Base-by-base conservation (phyloP, 306 rosid genomes). In the Echinosophora koreensis region DNA sequence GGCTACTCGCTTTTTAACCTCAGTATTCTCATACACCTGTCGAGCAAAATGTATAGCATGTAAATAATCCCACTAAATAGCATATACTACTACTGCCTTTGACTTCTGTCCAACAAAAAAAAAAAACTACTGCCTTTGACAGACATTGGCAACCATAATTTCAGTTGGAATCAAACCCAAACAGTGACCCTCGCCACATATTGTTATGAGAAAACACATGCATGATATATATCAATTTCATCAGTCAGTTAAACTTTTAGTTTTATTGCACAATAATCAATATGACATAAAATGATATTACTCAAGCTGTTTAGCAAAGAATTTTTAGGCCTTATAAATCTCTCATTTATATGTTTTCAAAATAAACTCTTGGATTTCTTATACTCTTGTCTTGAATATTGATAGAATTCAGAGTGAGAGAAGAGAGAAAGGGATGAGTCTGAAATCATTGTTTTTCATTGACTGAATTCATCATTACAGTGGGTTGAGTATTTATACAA, bases 21-120 rank as follows among this genome's bases (percentile, higher is more conserved):
- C 99, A 4, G 92, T 89, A 87, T 95, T 95, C 90, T 95, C 99
- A 74, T 86, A 92, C 62, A 95, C 99, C 99, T 95, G 85, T 71
- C 86, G 84, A 71, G 76, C 22, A 54, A 82, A 78, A 80, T 62
- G 55, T 79, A 77, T 57, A 69, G 47, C 57, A 72, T 63, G 84
- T 58, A 32, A 84, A 52, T 32, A 70, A 78, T 69, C 58, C 66
- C 51, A 28, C 2, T 18, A 61, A 35, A 68, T 32, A 50, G 17
- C 46, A 69, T 32, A 76, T 3, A 30, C 32, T 13, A 71, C 46
- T 30, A 49, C 58, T 46, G 56, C 12, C 60, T 59, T 72, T 15
- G 22, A 22, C 22, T 22, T 22, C 22, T 22, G 22, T 22, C 22
- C 0, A 22, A 22, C 0, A 22, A 22, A 22, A 22, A 22, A 22